Conservation (phyloP, 2,329 filamentous ascomycete species). For the Ophiocordyceps camponoti-saundersi region DNA sequence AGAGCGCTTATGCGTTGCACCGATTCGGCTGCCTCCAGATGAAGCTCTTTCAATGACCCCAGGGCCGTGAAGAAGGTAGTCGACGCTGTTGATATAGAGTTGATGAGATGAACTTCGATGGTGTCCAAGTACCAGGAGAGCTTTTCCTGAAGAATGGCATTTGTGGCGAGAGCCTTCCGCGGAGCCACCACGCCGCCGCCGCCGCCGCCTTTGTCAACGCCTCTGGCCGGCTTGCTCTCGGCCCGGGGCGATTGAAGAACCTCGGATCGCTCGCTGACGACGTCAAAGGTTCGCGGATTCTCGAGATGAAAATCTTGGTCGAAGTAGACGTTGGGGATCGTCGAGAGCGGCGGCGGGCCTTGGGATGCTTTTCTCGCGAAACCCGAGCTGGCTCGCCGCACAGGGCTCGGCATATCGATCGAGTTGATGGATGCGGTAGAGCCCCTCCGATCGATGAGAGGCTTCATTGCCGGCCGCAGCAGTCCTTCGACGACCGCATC, state of each 20-base stretch:
- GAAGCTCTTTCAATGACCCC: slow-evolving; percentile 76
- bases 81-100: slow-evolving; percentile 87
- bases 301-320: slow-evolving; percentile 91
- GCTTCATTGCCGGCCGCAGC: slow-evolving; percentile 23
- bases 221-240: slow-evolving; percentile 31
- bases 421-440: slow-evolving; percentile 29
- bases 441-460: slow-evolving; percentile 13
- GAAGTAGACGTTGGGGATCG: slow-evolving; percentile 85
- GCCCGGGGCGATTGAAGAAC: slow-evolving; percentile 58
- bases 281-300: slow-evolving; percentile 89
- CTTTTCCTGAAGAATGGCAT: slow-evolving; percentile 95
- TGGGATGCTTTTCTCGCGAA: slow-evolving; percentile 44
- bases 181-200: slow-evolving; percentile 24
- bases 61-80: slow-evolving; percentile 92
- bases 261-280: slow-evolving; percentile 90
- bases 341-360: slow-evolving; percentile 71
- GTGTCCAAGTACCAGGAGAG: slow-evolving; percentile 99
- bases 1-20: slow-evolving; percentile 72
- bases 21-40: slow-evolving; percentile 82
- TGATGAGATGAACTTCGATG: slow-evolving; percentile 90
- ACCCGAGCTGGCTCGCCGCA: slow-evolving; percentile 27
- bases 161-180: slow-evolving; percentile 81
- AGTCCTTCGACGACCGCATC: slow-evolving; percentile 25
- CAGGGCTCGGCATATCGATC: slow-evolving; percentile 24
- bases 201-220: slow-evolving; percentile 34